Evolutionary conservation across 2,329 filamentous ascomycete species (phyloP).

Genomic region (Talaromyces albobiverticillius): DNA sequence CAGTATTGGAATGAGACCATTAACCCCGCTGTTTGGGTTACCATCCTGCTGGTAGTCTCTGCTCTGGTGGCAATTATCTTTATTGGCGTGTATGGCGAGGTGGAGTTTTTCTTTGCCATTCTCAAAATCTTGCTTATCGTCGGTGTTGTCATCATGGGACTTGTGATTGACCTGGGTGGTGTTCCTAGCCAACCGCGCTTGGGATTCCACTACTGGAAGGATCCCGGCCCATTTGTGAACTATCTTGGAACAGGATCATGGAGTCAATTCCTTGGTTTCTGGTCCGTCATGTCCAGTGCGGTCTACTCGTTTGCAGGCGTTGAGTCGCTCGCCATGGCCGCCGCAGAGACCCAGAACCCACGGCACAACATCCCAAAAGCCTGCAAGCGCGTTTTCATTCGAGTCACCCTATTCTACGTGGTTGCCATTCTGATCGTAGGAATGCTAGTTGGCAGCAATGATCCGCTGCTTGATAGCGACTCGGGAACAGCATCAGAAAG

Average conservation of each 20-base stretch:
- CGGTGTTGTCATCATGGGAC: constrained; percentile 73
- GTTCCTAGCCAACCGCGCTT: constrained; percentile 67
- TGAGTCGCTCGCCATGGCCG: constrained; percentile 74
- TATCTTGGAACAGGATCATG: constrained; percentile 54
- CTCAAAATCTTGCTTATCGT: constrained; percentile 75
- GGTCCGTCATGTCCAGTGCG: constrained; percentile 46
- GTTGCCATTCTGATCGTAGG: constrained; percentile 16
- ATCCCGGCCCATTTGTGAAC: constrained; percentile 66
- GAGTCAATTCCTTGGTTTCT: constrained; percentile 65
- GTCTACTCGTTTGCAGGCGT: constrained; percentile 54
- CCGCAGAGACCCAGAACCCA: constrained; percentile 60
- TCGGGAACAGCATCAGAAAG: constrained; percentile 27
- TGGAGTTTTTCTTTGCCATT: constrained; percentile 74
- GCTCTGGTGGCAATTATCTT: constrained; percentile 68
- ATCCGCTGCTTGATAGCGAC: constrained; percentile 15
- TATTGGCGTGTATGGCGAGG: constrained; percentile 69
- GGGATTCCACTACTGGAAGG: constrained; percentile 69
- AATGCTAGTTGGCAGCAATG: constrained; percentile 14
- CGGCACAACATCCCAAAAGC: constrained; percentile 17
- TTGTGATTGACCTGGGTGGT: constrained; percentile 67
- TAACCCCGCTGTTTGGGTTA: constrained; percentile 63
- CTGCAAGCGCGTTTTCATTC: constrained; percentile 16
- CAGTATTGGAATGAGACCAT: constrained; percentile 42
- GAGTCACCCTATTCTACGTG: constrained; percentile 16
- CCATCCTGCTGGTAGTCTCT: constrained; percentile 71